phyloP scores from a whole-genome alignment of 305 asterid species.

The Fraxinus velutina region DNA sequence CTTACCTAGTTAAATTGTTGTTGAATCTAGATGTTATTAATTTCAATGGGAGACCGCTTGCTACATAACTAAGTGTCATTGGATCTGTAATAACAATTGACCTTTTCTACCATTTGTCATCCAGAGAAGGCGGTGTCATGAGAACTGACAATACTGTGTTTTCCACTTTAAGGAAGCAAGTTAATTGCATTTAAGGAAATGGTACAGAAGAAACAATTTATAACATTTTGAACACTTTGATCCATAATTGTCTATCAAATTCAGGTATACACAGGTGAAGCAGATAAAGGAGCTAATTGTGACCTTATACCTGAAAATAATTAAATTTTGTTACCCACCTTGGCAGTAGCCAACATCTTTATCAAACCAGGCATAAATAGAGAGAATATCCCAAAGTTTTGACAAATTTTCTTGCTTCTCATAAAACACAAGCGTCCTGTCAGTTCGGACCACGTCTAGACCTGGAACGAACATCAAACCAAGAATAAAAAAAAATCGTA shows the following conservation, averaged over 20 bases:
- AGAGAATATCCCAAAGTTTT: conserved; percentile 78
- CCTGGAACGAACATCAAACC: conserved; percentile 43
- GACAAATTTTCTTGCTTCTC: conserved; percentile 77
- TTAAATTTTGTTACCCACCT: conserved; percentile 46
- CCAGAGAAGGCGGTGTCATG: background rate
- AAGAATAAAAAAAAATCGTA: conserved; percentile 8
- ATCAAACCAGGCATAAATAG: background rate
- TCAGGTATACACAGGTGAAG: background rate
- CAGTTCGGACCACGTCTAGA: conserved; percentile 89
- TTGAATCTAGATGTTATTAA: background rate
- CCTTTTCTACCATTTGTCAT: background rate
- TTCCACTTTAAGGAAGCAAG: background rate
- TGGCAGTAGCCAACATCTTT: conserved; percentile 86
- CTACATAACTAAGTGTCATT: background rate
- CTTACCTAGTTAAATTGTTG: background rate
- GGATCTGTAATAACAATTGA: background rate
- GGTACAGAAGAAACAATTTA: background rate
- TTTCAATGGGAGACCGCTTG: background rate
- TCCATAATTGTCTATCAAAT: background rate
- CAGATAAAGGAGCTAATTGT: background rate
- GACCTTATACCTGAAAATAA: background rate
- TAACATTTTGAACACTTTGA: background rate
- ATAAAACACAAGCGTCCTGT: conserved; percentile 69
- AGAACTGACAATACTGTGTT: background rate
- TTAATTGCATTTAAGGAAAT: background rate